A percentile compares a stretch with the other conserved stretches of the same genome.
phyloP scores from a whole-genome alignment of 768 basidiomycete species.

The Pleurotus ostreatus region DNA sequence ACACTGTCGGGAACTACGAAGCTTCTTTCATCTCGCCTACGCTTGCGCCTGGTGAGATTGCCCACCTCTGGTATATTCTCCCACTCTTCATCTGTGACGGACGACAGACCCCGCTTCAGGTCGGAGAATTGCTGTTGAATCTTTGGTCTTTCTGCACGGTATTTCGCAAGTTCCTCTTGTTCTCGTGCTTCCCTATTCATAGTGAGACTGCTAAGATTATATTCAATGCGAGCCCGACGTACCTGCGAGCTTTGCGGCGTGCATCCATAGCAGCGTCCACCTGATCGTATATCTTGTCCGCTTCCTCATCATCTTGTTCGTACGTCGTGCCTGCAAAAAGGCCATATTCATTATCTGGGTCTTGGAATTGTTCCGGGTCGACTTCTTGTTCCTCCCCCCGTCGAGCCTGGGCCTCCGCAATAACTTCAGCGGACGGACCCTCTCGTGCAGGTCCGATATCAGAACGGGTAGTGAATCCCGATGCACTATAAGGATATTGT shows the following conservation, averaged over 20 bases:
- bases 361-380: conserved; percentile 90
- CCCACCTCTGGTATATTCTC: conserved; percentile 93
- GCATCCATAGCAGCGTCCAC: conserved; percentile 92
- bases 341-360: conserved; percentile 96
- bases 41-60: conserved; percentile 89
- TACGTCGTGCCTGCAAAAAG: conserved; percentile 95
- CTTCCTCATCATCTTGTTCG: conserved; percentile 97
- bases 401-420: conserved; percentile 87
- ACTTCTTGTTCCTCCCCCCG: conserved; percentile 87
- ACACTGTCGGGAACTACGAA: conserved; percentile 95
- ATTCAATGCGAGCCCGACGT: conserved; percentile 18
- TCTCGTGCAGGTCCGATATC: conserved; percentile 99
- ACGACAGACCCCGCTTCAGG: conserved; percentile 83
- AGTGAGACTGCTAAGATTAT: not conserved
- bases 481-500: conserved; percentile 54
- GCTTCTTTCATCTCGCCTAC: conserved; percentile 77
- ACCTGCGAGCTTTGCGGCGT: conserved; percentile 76
- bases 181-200: conserved; percentile 68
- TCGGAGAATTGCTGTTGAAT: conserved; percentile 96
- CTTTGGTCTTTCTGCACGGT: conserved; percentile 86
- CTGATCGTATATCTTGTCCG: conserved; percentile 90
- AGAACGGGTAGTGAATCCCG: conserved; percentile 95
- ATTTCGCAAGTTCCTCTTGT: conserved; percentile 66
- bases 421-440: conserved; percentile 85
- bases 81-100: conserved; percentile 91